Conservation (phyloP, 2,329 filamentous ascomycete species). For the Arthroderma sp. region DNA sequence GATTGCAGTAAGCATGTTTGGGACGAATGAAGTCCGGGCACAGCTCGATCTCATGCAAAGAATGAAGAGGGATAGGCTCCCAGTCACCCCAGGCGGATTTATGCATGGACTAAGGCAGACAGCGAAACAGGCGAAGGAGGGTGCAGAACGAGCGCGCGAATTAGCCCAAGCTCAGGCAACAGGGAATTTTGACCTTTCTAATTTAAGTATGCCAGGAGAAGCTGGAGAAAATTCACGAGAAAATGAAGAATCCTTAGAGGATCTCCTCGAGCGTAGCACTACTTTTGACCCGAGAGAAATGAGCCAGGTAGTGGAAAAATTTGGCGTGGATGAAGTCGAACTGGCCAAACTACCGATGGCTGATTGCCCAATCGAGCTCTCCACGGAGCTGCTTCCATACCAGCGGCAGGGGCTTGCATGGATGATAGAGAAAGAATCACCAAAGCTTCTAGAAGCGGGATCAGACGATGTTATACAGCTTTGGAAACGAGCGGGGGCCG, state of each 20-base stretch:
- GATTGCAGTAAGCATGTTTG: constrained; percentile 55
- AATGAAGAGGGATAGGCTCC: constrained; percentile 53
- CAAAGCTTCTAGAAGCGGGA: constrained; percentile 46
- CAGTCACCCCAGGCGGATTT: constrained; percentile 30
- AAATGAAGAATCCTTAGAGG: constrained; percentile 39
- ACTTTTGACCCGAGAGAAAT: constrained; percentile 54
- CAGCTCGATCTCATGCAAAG: constrained; percentile 44
- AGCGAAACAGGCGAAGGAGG: constrained; percentile 35
- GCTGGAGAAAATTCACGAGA: constrained; percentile 8
- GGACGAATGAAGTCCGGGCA: constrained; percentile 44
- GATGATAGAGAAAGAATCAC: constrained; percentile 65
- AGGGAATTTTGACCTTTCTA: background rate
- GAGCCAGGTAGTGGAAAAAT: constrained; percentile 52
- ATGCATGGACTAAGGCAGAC: constrained; percentile 21
- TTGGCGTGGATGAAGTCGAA: constrained; percentile 58
- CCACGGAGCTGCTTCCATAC: constrained; percentile 61
- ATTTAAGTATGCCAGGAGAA: constrained; percentile 1
- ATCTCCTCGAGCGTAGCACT: constrained; percentile 54
- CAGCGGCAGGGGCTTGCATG: constrained; percentile 68
- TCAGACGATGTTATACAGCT: constrained; percentile 57
- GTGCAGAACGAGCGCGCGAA: constrained; percentile 20
- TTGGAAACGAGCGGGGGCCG: constrained; percentile 49
- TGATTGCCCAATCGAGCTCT: constrained; percentile 50
- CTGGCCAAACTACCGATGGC: constrained; percentile 61
- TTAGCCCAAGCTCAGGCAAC: constrained; percentile 17